phyloP scores from a whole-genome alignment of 257 asterid species.

The Petunia secreta region DNA sequence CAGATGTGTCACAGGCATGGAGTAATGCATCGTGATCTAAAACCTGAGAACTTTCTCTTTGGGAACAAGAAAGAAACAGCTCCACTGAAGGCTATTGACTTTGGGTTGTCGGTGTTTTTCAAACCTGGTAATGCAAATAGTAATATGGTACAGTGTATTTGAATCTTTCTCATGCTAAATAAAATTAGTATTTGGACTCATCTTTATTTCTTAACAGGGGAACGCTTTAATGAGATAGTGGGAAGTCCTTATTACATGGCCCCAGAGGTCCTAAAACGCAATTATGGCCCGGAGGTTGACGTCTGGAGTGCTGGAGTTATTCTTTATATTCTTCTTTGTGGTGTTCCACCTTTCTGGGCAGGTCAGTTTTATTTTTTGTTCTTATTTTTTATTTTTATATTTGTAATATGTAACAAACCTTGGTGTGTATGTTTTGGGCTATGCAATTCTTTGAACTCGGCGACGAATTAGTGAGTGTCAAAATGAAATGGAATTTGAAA shows the following conservation, averaged over 20 bases:
- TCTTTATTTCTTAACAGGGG: slow-evolving; percentile 46
- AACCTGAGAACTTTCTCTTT: slow-evolving; percentile 73
- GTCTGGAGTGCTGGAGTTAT: slow-evolving; percentile 79
- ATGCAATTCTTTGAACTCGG: slow-evolving; percentile 10
- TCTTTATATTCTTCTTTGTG: slow-evolving; percentile 75
- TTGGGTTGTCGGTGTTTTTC: slow-evolving; percentile 70
- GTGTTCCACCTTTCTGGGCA: slow-evolving; percentile 89
- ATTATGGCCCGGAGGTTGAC: slow-evolving; percentile 72
- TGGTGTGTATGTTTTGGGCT: background rate
- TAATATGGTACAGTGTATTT: background rate
- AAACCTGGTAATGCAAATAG: slow-evolving; percentile 55
- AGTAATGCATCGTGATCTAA: slow-evolving; percentile 85
- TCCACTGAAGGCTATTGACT: slow-evolving; percentile 69
- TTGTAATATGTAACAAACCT: slow-evolving; percentile 15
- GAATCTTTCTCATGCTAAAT: background rate
- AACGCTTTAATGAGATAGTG: slow-evolving; percentile 67
- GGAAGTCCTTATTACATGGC: slow-evolving; percentile 93
- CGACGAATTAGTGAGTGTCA: background rate
- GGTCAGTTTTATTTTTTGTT: slow-evolving; percentile 45
- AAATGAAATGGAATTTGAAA: slow-evolving; percentile 12
- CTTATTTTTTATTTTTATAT: slow-evolving; percentile 13
- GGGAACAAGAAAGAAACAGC: slow-evolving; percentile 68
- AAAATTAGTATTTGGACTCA: slow-evolving; percentile 3
- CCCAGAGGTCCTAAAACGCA: slow-evolving; percentile 75
- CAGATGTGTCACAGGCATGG: slow-evolving; percentile 77